phyloP scores from a whole-genome alignment of 1,284 basidiomycete genomes.

The Agaricales sp. region DNA sequence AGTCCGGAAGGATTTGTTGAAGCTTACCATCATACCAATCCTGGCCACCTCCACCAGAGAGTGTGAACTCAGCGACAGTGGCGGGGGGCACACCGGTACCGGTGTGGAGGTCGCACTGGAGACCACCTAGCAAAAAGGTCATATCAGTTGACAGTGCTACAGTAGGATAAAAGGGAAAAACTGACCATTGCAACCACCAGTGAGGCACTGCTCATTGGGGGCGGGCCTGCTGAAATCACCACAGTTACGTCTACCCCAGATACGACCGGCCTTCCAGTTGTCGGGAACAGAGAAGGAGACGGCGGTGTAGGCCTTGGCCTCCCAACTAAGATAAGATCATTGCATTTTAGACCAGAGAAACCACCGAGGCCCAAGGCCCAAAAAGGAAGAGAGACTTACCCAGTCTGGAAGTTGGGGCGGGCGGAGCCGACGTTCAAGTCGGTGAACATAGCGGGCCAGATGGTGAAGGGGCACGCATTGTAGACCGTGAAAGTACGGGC shows the following conservation, averaged over 20 bases:
- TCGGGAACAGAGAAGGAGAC: constrained; percentile 33
- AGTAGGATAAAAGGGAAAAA: neutral
- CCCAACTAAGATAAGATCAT: constrained; percentile 29
- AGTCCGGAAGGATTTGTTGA: neutral
- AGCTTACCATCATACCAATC: constrained; percentile 40
- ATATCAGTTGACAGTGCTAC: constrained; percentile 2
- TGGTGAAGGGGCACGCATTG: constrained; percentile 17
- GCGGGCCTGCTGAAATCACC: constrained; percentile 29
- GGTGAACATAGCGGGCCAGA: constrained; percentile 17
- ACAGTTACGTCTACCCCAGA: constrained; percentile 26
- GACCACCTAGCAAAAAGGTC: neutral
- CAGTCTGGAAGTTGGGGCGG: constrained; percentile 11
- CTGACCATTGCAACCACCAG: constrained; percentile 36
- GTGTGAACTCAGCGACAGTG: constrained; percentile 49
- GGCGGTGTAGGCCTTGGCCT: constrained; percentile 24
- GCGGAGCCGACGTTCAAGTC: constrained; percentile 12
- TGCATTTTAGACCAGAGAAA: neutral
- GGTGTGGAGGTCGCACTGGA: constrained; percentile 14
- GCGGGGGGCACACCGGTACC: constrained; percentile 51
- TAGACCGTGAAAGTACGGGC: constrained; percentile 31
- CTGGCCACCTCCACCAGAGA: constrained; percentile 23
- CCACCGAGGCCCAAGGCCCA: neutral
- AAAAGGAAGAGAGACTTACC: constrained; percentile 8
- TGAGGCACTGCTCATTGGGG: constrained; percentile 30
- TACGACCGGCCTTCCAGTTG: constrained; percentile 38